Evolutionary conservation across 257 asterid genomes (phyloP).

Genomic region (Ballota nigra): DNA sequence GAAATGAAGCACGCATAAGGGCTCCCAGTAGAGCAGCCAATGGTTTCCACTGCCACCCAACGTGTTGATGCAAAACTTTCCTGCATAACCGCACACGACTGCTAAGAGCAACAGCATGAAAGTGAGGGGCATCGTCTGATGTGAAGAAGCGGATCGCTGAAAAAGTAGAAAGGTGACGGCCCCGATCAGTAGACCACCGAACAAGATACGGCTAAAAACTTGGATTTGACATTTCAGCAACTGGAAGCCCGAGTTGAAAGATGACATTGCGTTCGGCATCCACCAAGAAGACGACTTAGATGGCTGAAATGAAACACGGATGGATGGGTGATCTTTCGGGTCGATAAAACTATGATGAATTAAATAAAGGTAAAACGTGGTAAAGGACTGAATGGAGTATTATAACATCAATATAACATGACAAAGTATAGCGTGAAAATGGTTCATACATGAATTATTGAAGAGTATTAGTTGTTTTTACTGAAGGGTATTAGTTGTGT

Average conservation of each 20-base stretch:
- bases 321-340: neutral
- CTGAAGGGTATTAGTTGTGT: no score
- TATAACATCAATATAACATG: neutral
- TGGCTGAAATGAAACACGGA: constrained; percentile 36
- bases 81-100: constrained; percentile 60
- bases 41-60: constrained; percentile 73
- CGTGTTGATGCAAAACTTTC: constrained; percentile 76
- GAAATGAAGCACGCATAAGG: constrained; percentile 62
- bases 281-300: constrained; percentile 77
- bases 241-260: constrained; percentile 65
- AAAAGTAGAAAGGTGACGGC: constrained; percentile 57
- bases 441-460: no score
- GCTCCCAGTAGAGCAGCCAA: constrained; percentile 78
- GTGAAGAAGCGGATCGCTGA: constrained; percentile 61
- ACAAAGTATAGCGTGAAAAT: no score
- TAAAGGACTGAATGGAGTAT: neutral
- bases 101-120: constrained; percentile 66
- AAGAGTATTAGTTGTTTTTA: no score
- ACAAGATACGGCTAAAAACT: constrained; percentile 68
- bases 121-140: constrained; percentile 85
- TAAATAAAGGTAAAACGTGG: neutral
- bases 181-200: constrained; percentile 56
- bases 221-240: constrained; percentile 62
- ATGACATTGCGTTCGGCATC: constrained; percentile 65
- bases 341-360: neutral